Percentiles rank a stretch among this genome's conserved stretches.
phyloP scores from a whole-genome alignment of 2,329 filamentous ascomycete genomes.

The Calonectria crousiana region DNA sequence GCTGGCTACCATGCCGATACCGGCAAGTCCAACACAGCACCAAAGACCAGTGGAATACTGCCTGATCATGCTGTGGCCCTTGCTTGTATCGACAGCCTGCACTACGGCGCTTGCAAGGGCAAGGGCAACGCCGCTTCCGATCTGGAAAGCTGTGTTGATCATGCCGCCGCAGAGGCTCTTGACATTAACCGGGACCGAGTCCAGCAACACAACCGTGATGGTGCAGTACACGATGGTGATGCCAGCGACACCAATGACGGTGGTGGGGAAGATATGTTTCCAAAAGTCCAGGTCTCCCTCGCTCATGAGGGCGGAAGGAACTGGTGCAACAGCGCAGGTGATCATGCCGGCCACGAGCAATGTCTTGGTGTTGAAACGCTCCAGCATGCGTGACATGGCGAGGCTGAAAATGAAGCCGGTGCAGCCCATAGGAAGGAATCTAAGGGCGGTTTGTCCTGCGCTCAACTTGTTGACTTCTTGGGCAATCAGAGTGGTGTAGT shows the following conservation, averaged over 20 bases:
- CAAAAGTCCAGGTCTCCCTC: conserved; percentile 24
- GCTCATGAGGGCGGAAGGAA: conserved; percentile 24
- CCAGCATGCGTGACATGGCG: conserved; percentile 12
- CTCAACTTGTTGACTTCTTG: conserved; percentile 28
- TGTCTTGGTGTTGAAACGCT: conserved; percentile 14
- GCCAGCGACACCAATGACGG: conserved; percentile 15
- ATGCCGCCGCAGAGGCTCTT: conserved; percentile 26
- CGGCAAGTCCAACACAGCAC: conserved; percentile 21
- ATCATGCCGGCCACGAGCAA: conserved; percentile 20
- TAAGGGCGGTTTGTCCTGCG: conserved; percentile 17
- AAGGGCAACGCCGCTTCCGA: conserved; percentile 24
- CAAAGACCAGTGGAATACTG: conserved; percentile 21
- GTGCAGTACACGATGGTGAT: conserved; percentile 21
- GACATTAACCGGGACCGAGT: conserved; percentile 17
- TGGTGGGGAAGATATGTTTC: conserved; percentile 29
- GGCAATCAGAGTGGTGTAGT: conserved; percentile 23
- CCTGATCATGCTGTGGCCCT: conserved; percentile 11
- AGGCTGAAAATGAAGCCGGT: conserved; percentile 9
- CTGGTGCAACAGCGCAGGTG: conserved; percentile 16
- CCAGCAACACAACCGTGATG: conserved; percentile 14
- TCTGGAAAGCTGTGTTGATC: conserved; percentile 29
- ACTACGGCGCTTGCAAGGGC: conserved; percentile 22
- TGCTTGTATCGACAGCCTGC: conserved; percentile 18
- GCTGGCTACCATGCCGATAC: conserved; percentile 18
- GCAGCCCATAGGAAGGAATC: conserved; percentile 22